Base-by-base conservation (phyloP, 73 alveolate genomes). In the Paramecium caudatum region DNA sequence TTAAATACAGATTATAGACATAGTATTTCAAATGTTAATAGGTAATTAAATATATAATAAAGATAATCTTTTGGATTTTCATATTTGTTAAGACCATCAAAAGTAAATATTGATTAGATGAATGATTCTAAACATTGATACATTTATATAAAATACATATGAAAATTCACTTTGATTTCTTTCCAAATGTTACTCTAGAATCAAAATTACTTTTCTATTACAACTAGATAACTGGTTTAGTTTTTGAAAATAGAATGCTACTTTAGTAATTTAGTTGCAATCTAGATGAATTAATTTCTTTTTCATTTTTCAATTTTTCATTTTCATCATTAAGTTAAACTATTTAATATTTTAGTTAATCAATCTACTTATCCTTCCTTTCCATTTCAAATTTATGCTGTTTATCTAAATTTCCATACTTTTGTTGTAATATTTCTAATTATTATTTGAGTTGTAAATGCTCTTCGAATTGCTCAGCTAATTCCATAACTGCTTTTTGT, bases 1-100 rank as follows among this genome's bases (percentile, higher is more conserved):
- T 27, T 74, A 41, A 41, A 27, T 16, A 36, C 69, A 19, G 88
- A 74, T 21, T 9, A 15, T 21, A 12, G 39, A 10, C 5, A 34
- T 1, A 43, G 62, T 37, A 27, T 12, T 37, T 74, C 88, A 34
- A 47, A 47, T n/a, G 68, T 45, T 19, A 74, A 74, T 16, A 74
- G 65, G 88, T 41, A 74, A 65, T 32, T 0, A 32, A 1, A 25
- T 13, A 13, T 30, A 4, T 65, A 8, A 13, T 65, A 2, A 32
- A 65, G 83, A 13, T 33, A 65, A 74, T 74, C 88, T 1, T 74
- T 74, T 41, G 88, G 88, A 74, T 74, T 74, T 12, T 74, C 88
- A 15, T 74, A 74, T 43, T 47, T 74, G 17, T 41, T 74, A 13
- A 74, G 88, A 19, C 88, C 88, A n/a, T 74, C 88, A 21, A 74